These are phyloP conservation scores for Aspergillus mulundensis DNA, from an alignment of 495 filamentous ascomycete species.

Conservation along the genomic window DNA sequence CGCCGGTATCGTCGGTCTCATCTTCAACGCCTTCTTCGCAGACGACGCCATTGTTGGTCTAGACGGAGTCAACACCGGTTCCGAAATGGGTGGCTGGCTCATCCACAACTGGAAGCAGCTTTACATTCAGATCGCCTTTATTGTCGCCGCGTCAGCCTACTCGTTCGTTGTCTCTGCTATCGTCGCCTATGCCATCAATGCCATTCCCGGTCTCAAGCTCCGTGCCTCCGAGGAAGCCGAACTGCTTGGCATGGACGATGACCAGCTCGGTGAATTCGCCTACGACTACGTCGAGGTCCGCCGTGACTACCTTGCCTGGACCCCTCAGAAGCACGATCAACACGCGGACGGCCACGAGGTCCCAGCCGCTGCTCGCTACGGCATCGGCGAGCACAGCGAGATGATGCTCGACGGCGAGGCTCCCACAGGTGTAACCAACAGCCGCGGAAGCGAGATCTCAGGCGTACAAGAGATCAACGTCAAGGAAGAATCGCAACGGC, in stretches of 20 bases:
- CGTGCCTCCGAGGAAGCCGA: slow-evolving; percentile 95
- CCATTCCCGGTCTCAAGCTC: slow-evolving; percentile 84
- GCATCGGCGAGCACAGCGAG: slow-evolving; percentile 72
- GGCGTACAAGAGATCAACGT: slow-evolving; percentile 38
- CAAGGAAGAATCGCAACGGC: slow-evolving; percentile 25
- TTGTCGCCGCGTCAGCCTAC: slow-evolving; percentile 70
- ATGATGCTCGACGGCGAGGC: slow-evolving; percentile 63
- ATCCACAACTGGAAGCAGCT: slow-evolving; percentile 86
- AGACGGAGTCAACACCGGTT: slow-evolving; percentile 83
- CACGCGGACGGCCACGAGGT: slow-evolving; percentile 58
- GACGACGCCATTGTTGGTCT: slow-evolving; percentile 87
- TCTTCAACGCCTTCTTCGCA: slow-evolving; percentile 91
- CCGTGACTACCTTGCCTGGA: slow-evolving; percentile 96
- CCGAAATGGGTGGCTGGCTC: slow-evolving; percentile 71
- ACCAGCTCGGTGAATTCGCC: slow-evolving; percentile 97
- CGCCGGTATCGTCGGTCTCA: slow-evolving; percentile 85
- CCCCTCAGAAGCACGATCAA: slow-evolving; percentile 71
- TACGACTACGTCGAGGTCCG: slow-evolving; percentile 99
- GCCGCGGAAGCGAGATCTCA: slow-evolving; percentile 33
- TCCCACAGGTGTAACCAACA: slow-evolving; percentile 45
- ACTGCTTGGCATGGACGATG: slow-evolving; percentile 96
- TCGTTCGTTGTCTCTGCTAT: slow-evolving; percentile 79
- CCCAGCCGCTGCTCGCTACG: slow-evolving; percentile 68
- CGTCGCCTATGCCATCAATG: slow-evolving; percentile 80
- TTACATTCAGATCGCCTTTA: slow-evolving; percentile 89